These are phyloP conservation scores for Neopestalotiopsis sp. DNA, from an alignment of 2,329 filamentous ascomycete genomes.

Conservation along the genomic window DNA sequence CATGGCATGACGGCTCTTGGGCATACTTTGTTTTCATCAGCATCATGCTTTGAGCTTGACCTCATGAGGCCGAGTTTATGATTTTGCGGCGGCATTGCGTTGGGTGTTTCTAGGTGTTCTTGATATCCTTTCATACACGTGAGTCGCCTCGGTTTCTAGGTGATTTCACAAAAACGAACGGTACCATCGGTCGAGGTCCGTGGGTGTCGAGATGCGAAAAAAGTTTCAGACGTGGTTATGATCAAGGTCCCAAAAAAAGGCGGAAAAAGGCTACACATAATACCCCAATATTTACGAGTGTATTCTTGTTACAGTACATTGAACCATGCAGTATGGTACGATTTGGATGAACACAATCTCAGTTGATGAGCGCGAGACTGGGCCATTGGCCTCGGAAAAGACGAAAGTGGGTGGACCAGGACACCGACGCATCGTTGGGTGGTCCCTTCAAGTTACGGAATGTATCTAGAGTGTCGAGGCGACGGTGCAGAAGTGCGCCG, in stretches of 20 bases:
- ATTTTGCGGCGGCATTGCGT: slow-evolving; percentile 38
- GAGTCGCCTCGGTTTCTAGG: background rate
- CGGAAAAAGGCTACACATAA: slow-evolving; percentile 11
- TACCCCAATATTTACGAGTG: slow-evolving; percentile 6
- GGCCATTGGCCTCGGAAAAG: background rate
- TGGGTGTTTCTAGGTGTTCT: slow-evolving; percentile 36
- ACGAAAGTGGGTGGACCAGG: background rate
- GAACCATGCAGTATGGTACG: background rate
- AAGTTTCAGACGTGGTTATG: background rate
- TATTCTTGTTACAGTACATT: background rate
- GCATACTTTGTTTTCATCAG: slow-evolving; percentile 23
- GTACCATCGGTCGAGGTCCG: background rate
- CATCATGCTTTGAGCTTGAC: slow-evolving; percentile 4
- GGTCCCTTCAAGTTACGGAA: background rate
- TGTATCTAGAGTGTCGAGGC: too few species aligned
- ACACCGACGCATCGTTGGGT: background rate
- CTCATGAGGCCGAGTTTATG: slow-evolving; percentile 25
- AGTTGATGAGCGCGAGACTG: background rate
- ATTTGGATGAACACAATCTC: background rate
- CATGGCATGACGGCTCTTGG: slow-evolving; percentile 32
- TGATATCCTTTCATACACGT: slow-evolving; percentile 12
- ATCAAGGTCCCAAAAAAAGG: background rate
- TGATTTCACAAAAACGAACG: background rate
- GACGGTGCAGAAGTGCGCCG: background rate
- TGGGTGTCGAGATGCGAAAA: slow-evolving; percentile 2